A percentile compares a stretch with the other conserved stretches of the same genome.
These are phyloP conservation scores for Colletotrichum gigasporum DNA, from an alignment of 2,329 filamentous ascomycete genomes.

Conservation along the genomic window DNA sequence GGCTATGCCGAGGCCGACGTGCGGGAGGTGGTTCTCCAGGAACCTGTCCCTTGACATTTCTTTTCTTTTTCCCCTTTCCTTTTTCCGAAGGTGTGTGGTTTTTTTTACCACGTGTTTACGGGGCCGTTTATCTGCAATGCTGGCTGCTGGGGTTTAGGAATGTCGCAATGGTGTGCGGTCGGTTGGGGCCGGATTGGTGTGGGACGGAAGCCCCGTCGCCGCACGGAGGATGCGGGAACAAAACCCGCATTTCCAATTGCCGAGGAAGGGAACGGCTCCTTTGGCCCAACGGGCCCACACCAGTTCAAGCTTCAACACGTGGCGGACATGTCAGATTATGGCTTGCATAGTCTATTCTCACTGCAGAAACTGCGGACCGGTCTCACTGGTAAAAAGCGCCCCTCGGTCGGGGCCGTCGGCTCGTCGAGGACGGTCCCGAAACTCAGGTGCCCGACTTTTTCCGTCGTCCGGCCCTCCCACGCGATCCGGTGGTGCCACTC, in stretches of 20 bases:
- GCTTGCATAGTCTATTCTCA: too few species aligned
- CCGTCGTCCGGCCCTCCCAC: background rate
- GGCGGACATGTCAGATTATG: too few species aligned
- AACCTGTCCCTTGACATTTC: slow-evolving; percentile 16
- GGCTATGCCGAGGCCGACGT: slow-evolving; percentile 26
- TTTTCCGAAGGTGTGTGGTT: background rate
- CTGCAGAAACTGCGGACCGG: too few species aligned
- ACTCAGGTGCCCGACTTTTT: background rate
- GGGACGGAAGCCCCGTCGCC: slow-evolving; percentile 2
- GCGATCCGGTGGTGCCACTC: background rate
- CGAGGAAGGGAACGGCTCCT: too few species aligned
- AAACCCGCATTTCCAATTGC: too few species aligned
- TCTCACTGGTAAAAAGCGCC: too few species aligned
- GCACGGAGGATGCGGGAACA: slow-evolving; percentile 4
- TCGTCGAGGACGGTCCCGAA: background rate
- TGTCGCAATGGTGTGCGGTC: background rate
- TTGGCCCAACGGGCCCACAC: too few species aligned
- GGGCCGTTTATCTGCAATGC: background rate
- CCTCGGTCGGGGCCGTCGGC: background rate
- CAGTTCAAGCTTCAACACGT: too few species aligned
- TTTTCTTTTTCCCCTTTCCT: background rate
- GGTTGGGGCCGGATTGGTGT: background rate
- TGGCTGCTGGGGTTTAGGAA: background rate
- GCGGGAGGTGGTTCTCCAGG: slow-evolving; percentile 16
- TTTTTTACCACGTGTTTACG: too few species aligned